These are phyloP conservation scores for Knoxdaviesia proteae DNA, from an alignment of 2,329 filamentous ascomycete genomes.

Conservation along the genomic window DNA sequence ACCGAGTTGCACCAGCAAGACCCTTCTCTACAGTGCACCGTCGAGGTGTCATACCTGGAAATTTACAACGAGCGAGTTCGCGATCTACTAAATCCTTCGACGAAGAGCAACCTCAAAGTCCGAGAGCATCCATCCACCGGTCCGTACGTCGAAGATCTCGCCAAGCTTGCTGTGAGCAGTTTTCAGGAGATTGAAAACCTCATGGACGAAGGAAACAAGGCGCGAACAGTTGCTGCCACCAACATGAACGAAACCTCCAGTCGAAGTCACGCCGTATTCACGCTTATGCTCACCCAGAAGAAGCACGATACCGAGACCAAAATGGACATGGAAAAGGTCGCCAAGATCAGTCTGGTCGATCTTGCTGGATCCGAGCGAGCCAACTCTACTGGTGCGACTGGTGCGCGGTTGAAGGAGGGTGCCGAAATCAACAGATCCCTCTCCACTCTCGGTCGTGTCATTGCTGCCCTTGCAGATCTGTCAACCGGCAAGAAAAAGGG, in stretches of 20 bases:
- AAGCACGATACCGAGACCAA: conserved; percentile 77
- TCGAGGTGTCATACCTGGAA: conserved; percentile 95
- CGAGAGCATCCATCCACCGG: conserved; percentile 94
- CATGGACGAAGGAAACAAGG: conserved; percentile 99
- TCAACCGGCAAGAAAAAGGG: conserved; percentile 67
- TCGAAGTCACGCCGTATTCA: conserved; percentile 96
- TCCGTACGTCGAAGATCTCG: conserved; percentile 93
- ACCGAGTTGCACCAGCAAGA: conserved; percentile 41
- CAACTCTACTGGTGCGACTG: conserved; percentile 89
- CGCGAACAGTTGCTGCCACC: conserved; percentile 87
- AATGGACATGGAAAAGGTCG: conserved; percentile 94
- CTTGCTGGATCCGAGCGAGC: conserved; percentile 93
- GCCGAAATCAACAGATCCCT: conserved; percentile 96
- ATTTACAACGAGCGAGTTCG: conserved; percentile 98
- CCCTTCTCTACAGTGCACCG: conserved; percentile 65
- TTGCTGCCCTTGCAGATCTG: conserved; percentile 81
- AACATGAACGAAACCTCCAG: conserved; percentile 99
- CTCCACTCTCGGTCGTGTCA: conserved; percentile 90
- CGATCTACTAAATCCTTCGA: conserved; percentile 84
- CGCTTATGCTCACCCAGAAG: conserved; percentile 86
- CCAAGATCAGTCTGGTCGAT: conserved; percentile 95
- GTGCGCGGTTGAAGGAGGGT: conserved; percentile 86
- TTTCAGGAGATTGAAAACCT: conserved; percentile 92
- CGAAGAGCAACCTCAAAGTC: conserved; percentile 90
- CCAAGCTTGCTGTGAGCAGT: conserved; percentile 80